Base-by-base conservation (phyloP, 1,284 basidiomycete species). In the Cronartium ribicola region DNA sequence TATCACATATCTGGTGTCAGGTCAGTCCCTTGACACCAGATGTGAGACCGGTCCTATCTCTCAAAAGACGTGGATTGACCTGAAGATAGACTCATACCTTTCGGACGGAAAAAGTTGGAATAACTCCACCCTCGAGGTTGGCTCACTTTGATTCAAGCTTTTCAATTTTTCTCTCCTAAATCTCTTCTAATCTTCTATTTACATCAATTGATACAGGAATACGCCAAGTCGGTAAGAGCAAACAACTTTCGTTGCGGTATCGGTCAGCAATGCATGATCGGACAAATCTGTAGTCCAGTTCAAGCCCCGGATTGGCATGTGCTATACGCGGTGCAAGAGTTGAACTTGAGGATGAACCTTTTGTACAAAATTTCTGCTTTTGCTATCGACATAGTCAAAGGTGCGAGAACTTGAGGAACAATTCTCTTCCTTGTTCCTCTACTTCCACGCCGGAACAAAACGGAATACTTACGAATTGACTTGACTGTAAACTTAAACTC, bases 301-400 rank as follows among this genome's bases (percentile, higher is more conserved):
- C 13, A 51, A 55, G 14, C 37, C 20, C 46, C 41, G n/a, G 65
- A 43, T 36, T 66, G 65, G 65, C 44, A 66, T 43, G 46, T 43
- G 22, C 36, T 66, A 36, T 48, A 44, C 20, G 65, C 65, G 11
- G 36, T 66, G 14, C 65, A 66, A n/a, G 65, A 66, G 20, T 66
- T 22, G 5, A 66, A 66, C 37, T 39, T 66, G 65, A 44, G 40
- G 20, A 66, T 66, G 65, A 66, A 66, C n/a, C 17, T 43, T 5
- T 44, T 66, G 20, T 66, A 66, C 41, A 48, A 66, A 22, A 46
- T 55, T 29, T 55, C 51, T 20, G 51, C 51, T n/a, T 55, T 55
- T 20, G 51, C 51, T n/a, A 55, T 55, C 51, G 51, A 55, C 11
- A 55, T 55, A 55, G 51, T 55, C 51, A 55, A 55, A 55, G 51